These are phyloP conservation scores for Nakazawaea sp. DNA, from an alignment of 805 yeast species.

Conservation along the genomic window DNA sequence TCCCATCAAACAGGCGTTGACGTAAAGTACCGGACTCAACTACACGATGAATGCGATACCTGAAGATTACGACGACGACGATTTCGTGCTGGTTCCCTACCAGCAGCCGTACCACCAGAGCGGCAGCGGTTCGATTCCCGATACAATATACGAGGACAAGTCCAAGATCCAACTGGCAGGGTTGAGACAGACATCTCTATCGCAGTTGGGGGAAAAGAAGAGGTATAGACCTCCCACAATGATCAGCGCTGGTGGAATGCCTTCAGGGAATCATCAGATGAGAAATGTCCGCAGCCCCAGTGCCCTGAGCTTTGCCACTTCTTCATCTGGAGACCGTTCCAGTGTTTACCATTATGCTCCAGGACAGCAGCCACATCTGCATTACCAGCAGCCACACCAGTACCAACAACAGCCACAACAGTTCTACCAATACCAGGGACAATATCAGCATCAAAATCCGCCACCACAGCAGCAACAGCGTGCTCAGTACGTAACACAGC, in stretches of 20 bases:
- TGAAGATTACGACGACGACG: constrained; percentile 11
- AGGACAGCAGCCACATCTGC: constrained; percentile 3
- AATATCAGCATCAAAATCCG: background rate
- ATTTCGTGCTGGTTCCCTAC: background rate
- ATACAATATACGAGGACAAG: constrained; percentile 7
- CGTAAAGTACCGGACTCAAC: too few relatives aligned
- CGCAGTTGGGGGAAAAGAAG: constrained; percentile 8
- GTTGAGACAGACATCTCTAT: constrained; percentile 8
- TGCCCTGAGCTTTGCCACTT: constrained; percentile 2
- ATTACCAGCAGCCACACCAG: constrained; percentile 1
- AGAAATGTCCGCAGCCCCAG: constrained; percentile 5
- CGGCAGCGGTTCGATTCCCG: background rate
- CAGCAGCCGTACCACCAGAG: background rate
- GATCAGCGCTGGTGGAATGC: constrained; percentile 4
- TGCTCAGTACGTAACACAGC: background rate
- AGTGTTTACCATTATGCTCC: background rate
- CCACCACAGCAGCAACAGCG: background rate
- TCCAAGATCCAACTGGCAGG: constrained; percentile 9
- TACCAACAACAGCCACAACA: background rate
- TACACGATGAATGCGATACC: constrained; percentile 8
- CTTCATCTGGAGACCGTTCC: constrained; percentile 3
- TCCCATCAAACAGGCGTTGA: too few relatives aligned
- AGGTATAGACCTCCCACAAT: constrained; percentile 10
- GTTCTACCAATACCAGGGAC: constrained; percentile 1
- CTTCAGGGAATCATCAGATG: background rate